These are phyloP conservation scores for Fusarium nematophilum DNA, from an alignment of 2,329 filamentous ascomycete genomes.

Conservation along the genomic window DNA sequence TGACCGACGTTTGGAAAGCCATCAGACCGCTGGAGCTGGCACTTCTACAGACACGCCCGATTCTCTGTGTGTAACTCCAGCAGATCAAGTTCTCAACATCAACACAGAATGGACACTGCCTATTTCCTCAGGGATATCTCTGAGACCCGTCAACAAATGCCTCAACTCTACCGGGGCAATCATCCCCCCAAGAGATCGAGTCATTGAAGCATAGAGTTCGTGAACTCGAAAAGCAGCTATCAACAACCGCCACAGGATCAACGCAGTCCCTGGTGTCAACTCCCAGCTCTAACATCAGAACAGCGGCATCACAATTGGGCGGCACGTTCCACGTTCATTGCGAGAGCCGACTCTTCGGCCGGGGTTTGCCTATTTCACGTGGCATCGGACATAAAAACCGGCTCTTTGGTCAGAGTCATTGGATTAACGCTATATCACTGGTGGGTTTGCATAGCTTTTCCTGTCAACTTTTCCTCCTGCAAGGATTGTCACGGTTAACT, in stretches of 20 bases:
- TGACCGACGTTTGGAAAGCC: not conserved
- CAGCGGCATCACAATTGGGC: constrained; percentile 50
- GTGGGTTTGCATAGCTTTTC: constrained; percentile 47
- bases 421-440: constrained; percentile 61
- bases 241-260: not conserved
- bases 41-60: not conserved
- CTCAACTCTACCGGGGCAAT: constrained; percentile 11
- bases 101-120: not conserved
- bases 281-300: constrained; percentile 47
- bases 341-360: constrained; percentile 48
- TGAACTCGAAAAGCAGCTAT: constrained; percentile 27
- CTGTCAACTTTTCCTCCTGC: not conserved
- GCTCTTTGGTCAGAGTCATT: constrained; percentile 68
- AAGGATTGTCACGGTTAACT: not conserved
- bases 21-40: not conserved
- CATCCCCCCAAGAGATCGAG: constrained; percentile 29
- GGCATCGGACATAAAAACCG: constrained; percentile 66
- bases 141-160: not conserved
- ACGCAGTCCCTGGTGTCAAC: not conserved
- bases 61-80: not conserved
- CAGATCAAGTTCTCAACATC: constrained; percentile 1
- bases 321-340: constrained; percentile 58
- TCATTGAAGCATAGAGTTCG: constrained; percentile 20
- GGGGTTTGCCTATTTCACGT: constrained; percentile 49
- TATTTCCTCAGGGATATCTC: not conserved